Conservation (phyloP, 805 yeast species). For the Hanseniaspora lindneri region DNA sequence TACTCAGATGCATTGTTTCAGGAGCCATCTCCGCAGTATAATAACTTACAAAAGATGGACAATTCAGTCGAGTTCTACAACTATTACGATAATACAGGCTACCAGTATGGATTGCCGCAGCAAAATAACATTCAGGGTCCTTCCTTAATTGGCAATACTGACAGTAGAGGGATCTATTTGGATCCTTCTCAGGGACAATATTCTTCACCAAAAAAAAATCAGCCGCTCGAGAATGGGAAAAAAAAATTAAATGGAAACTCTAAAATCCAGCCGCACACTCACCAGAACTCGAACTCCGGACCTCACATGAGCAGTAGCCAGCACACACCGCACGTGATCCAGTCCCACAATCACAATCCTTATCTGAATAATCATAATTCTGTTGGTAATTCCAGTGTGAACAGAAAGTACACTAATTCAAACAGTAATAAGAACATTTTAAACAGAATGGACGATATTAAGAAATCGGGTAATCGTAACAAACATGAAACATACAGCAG, state of each 20-base stretch:
- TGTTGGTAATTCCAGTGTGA: not conserved
- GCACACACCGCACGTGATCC: not conserved
- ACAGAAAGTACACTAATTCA: not conserved
- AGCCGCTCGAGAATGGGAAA: not conserved
- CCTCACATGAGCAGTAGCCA: too few relatives aligned
- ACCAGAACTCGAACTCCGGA: too few relatives aligned
- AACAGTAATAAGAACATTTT: not conserved
- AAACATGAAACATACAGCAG: constrained; percentile 3
- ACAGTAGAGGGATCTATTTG: too few relatives aligned
- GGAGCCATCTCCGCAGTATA: not conserved
- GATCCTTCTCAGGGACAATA: too few relatives aligned
- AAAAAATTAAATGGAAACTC: not conserved
- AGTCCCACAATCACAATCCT: constrained; percentile 12
- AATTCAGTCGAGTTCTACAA: constrained; percentile 7
- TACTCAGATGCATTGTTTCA: not conserved
- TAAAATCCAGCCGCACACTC: constrained; percentile 1
- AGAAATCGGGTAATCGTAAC: not conserved
- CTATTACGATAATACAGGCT: constrained; percentile 13
- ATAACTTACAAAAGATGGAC: not conserved
- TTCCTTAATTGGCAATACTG: too few relatives aligned
- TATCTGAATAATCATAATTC: constrained; percentile 5
- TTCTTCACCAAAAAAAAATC: not conserved
- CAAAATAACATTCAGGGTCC: too few relatives aligned
- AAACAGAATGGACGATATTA: not conserved
- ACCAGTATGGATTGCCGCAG: constrained; percentile 3